phyloP scores from a whole-genome alignment of 306 rosid species.

The Biancaea sappan region DNA sequence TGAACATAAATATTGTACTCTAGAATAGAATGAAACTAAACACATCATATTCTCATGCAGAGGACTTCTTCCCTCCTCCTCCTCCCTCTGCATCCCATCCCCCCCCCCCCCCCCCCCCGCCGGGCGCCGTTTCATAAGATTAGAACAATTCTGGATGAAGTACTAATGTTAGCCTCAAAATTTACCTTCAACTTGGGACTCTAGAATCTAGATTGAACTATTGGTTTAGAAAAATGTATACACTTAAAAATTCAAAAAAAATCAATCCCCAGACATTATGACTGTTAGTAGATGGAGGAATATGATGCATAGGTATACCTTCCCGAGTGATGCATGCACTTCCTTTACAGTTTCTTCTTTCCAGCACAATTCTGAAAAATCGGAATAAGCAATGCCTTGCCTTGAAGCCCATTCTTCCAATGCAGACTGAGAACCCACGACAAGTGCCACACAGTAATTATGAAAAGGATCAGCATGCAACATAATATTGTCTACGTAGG shows the following conservation, averaged over 20 bases:
- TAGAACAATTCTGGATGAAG: background rate
- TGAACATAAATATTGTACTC: background rate
- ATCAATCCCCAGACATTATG: background rate
- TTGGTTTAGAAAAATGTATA: slow-evolving; percentile 1
- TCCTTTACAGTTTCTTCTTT: slow-evolving; percentile 74
- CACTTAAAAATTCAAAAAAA: slow-evolving; percentile 23
- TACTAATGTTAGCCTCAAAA: slow-evolving; percentile 6
- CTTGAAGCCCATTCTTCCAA: slow-evolving; percentile 80
- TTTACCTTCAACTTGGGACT: background rate
- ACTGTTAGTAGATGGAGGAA: slow-evolving; percentile 17
- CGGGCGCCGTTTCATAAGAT: background rate
- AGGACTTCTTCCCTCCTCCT: background rate
- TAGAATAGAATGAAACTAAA: slow-evolving; percentile 9
- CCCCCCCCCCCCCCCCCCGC: background rate
- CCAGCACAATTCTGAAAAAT: slow-evolving; percentile 63
- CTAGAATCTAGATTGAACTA: slow-evolving; percentile 3
- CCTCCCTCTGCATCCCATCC: background rate
- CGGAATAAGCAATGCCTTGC: slow-evolving; percentile 64
- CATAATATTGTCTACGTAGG: slow-evolving; percentile 79
- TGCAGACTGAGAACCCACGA: slow-evolving; percentile 66
- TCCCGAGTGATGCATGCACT: slow-evolving; percentile 64
- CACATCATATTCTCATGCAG: slow-evolving; percentile 15
- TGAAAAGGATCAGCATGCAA: slow-evolving; percentile 90
- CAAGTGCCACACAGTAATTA: slow-evolving; percentile 86
- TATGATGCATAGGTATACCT: slow-evolving; percentile 52